Conservation (phyloP, 106 monocot genomes). For the Dioscorea alata region DNA sequence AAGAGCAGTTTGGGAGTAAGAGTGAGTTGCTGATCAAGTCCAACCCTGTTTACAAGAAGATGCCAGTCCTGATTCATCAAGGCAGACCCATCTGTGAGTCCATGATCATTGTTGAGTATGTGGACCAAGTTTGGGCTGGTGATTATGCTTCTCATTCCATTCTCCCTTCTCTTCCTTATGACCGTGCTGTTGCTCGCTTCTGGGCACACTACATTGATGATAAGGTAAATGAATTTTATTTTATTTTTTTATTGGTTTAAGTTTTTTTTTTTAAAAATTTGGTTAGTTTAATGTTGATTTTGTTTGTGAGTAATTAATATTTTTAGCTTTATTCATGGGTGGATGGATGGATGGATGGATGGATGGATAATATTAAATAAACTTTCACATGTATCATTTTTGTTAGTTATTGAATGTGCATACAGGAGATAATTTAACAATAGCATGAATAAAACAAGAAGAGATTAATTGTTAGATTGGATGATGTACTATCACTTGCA, state of each 20-base stretch:
- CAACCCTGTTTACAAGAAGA: conserved; percentile 21
- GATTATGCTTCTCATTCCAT: background rate
- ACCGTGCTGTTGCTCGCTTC: conserved; percentile 7
- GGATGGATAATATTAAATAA: too few relatives aligned
- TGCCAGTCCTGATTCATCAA: conserved; percentile 17
- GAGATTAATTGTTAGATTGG: too few relatives aligned
- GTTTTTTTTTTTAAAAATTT: too few relatives aligned
- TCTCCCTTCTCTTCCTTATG: background rate
- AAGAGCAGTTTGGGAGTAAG: background rate
- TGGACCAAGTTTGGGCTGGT: conserved; percentile 16
- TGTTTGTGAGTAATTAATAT: background rate
- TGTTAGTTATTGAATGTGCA: too few relatives aligned
- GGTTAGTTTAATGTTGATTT: background rate
- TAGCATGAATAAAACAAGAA: too few relatives aligned
- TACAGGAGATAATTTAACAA: too few relatives aligned
- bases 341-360: too few relatives aligned
- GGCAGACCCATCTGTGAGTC: conserved; percentile 18
- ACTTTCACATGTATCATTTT: too few relatives aligned
- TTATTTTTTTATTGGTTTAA: background rate
- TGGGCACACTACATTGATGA: conserved; percentile 14
- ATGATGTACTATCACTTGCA: too few relatives aligned
- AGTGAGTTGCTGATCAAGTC: conserved; percentile 9
- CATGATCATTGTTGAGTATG: conserved; percentile 14
- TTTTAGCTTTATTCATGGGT: too few relatives aligned
- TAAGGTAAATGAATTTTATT: background rate